Evolutionary conservation across 2,329 filamentous ascomycete genomes (phyloP).

Genomic region (Penicillium sp.): DNA sequence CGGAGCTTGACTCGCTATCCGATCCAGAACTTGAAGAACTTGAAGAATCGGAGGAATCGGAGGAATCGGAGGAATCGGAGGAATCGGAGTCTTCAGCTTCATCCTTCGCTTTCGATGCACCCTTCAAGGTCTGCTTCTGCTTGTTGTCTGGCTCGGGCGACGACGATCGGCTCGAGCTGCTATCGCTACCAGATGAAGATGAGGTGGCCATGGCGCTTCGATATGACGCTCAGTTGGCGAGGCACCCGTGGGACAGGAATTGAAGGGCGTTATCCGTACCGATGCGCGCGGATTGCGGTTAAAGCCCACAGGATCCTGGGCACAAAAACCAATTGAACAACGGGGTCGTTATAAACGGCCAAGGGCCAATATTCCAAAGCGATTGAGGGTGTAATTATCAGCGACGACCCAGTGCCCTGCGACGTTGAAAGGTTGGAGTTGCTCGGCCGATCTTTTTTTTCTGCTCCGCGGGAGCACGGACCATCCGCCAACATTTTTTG

Average conservation of each 20-base stretch:
- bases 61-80: conserved; percentile 21
- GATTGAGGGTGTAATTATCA: conserved; percentile 7
- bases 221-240: conserved; percentile 3
- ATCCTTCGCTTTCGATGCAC: conserved; percentile 23
- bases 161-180: conserved; percentile 32
- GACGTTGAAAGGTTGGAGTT: conserved; percentile 18
- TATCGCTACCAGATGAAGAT: conserved; percentile 29
- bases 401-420: conserved; percentile 3
- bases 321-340: not conserved
- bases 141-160: conserved; percentile 29
- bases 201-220: conserved; percentile 23
- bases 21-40: conserved; percentile 19
- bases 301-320: not conserved
- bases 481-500: conserved; percentile 37
- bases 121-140: conserved; percentile 27
- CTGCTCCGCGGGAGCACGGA: conserved; percentile 46
- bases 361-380: not conserved
- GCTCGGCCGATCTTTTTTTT: conserved; percentile 40
- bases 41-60: conserved; percentile 18
- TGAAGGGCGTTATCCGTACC: not conserved
- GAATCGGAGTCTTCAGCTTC: conserved; percentile 18
- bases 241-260: not conserved
- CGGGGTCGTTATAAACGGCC: not conserved
- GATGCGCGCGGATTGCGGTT: conserved; percentile 1
- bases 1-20: conserved; percentile 19